Conservation (phyloP, 2,329 filamentous ascomycete genomes). For the Pseudogymnoascus sp. region DNA sequence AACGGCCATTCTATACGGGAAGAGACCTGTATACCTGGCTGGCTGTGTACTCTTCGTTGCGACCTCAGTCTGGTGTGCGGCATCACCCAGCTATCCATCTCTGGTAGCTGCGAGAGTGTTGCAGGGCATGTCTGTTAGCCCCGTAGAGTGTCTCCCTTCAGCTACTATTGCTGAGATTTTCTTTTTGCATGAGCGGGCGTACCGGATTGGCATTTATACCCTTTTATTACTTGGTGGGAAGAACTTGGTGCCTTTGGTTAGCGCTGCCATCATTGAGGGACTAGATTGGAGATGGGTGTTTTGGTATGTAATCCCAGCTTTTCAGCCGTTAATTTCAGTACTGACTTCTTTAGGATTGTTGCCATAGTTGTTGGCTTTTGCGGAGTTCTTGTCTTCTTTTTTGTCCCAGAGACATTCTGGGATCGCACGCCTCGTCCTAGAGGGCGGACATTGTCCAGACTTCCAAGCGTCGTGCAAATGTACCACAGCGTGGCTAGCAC, state of each 20-base stretch:
- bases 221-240: slow-evolving; percentile 82
- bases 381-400: slow-evolving; percentile 69
- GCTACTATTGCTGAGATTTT: slow-evolving; percentile 95
- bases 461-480: slow-evolving; percentile 16
- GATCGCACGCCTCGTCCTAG: slow-evolving; percentile 61
- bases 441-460: slow-evolving; percentile 11
- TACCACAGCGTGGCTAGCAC: slow-evolving; percentile 16
- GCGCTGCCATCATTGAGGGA: slow-evolving; percentile 71
- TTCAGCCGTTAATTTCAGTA: neutral
- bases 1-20: slow-evolving; percentile 84
- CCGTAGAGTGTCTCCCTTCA: slow-evolving; percentile 85
- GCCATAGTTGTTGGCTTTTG: slow-evolving; percentile 70
- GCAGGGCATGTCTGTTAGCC: slow-evolving; percentile 79
- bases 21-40: slow-evolving; percentile 79
- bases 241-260: slow-evolving; percentile 80
- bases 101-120: slow-evolving; percentile 76
- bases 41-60: slow-evolving; percentile 70
- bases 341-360: slow-evolving; percentile 55
- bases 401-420: slow-evolving; percentile 95
- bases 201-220: slow-evolving; percentile 88
- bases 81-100: slow-evolving; percentile 73
- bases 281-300: slow-evolving; percentile 87
- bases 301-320: slow-evolving; percentile 45
- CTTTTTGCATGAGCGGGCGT: slow-evolving; percentile 89
- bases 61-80: slow-evolving; percentile 75